These are phyloP conservation scores for Claviceps sp. DNA, from an alignment of 2,329 filamentous ascomycete genomes.

Conservation along the genomic window DNA sequence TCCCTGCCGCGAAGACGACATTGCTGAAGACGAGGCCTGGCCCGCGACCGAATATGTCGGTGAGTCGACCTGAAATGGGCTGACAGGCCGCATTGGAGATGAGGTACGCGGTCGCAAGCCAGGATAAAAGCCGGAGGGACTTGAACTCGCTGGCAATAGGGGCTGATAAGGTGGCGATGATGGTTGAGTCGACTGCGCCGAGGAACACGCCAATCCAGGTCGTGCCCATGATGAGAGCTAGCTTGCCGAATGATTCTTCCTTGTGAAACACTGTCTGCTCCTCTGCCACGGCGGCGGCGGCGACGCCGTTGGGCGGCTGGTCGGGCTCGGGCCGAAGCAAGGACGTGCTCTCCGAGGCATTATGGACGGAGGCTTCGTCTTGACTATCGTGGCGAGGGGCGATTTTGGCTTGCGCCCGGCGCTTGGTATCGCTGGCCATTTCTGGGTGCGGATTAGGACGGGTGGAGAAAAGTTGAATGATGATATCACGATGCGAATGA, in stretches of 20 bases:
- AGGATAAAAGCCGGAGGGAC: constrained; percentile 69
- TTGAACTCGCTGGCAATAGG: constrained; percentile 76
- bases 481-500: no score
- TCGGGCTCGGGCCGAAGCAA: constrained; percentile 4
- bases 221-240: constrained; percentile 41
- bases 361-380: background rate
- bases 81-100: constrained; percentile 81
- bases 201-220: constrained; percentile 49
- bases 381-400: background rate
- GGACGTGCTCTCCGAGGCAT: constrained; percentile 2
- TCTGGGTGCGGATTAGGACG: background rate
- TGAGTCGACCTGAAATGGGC: constrained; percentile 71
- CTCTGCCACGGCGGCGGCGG: constrained; percentile 12
- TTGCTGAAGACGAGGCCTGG: constrained; percentile 70
- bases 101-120: constrained; percentile 78
- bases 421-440: background rate
- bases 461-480: no score
- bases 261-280: constrained; percentile 35
- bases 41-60: constrained; percentile 75
- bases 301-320: background rate
- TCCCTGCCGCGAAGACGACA: constrained; percentile 65
- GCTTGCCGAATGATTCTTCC: constrained; percentile 32
- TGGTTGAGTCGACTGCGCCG: constrained; percentile 58
- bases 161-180: constrained; percentile 72
- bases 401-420: background rate